These are phyloP conservation scores for Lactarius akahatsu DNA, from an alignment of 768 basidiomycete species.

Conservation along the genomic window DNA sequence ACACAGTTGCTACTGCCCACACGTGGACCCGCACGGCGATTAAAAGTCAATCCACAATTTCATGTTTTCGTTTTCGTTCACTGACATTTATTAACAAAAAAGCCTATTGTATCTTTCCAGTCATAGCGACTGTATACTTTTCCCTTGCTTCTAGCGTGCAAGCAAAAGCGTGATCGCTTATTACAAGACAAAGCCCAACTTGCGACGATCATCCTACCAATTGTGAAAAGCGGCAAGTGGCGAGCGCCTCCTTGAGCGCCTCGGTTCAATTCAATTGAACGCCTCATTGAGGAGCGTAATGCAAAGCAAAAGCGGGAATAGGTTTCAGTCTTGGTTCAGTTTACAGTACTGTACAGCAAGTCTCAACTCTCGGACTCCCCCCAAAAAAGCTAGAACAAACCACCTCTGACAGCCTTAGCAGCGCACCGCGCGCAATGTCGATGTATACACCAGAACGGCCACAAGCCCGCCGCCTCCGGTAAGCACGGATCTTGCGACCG, in stretches of 20 bases:
- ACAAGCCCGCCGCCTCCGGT: constrained; percentile 60
- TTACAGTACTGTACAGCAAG: background rate
- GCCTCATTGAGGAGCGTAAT: background rate
- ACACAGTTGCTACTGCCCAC: background rate
- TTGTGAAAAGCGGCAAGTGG: background rate
- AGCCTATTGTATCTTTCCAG: background rate
- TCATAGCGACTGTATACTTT: background rate
- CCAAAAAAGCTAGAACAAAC: background rate
- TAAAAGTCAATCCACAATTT: background rate
- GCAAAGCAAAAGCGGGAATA: no score
- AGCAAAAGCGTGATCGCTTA: background rate
- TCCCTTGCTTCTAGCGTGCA: background rate
- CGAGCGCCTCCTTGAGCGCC: no score
- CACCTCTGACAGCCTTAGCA: constrained; percentile 41
- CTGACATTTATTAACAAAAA: background rate
- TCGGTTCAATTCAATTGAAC: constrained; percentile 4
- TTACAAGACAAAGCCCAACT: background rate
- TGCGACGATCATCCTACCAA: background rate
- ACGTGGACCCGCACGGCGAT: background rate
- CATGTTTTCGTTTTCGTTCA: background rate
- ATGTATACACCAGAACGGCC: constrained; percentile 63
- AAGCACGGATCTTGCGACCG: constrained; percentile 29
- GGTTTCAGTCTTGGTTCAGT: background rate
- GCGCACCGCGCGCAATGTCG: constrained; percentile 40
- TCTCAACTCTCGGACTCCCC: background rate